Percentiles rank a stretch among this genome's conserved stretches.
These are phyloP conservation scores for Epichloe baconii DNA, from an alignment of 2,329 filamentous ascomycete genomes.

Conservation along the genomic window DNA sequence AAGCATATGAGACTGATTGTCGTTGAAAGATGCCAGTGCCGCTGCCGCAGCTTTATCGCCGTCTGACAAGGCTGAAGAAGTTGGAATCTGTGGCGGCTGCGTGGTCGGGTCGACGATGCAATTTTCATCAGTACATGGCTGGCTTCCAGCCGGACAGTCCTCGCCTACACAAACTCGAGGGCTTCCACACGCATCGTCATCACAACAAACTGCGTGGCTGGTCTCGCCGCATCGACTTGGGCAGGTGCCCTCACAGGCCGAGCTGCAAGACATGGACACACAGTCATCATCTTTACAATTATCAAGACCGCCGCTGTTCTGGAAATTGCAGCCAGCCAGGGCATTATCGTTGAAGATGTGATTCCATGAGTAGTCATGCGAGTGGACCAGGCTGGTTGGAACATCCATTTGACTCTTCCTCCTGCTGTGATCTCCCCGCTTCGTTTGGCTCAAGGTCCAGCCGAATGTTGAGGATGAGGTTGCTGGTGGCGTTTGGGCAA, in stretches of 20 bases:
- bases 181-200: slow-evolving; percentile 21
- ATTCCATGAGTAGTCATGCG: slow-evolving; percentile 9
- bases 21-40: slow-evolving; percentile 19
- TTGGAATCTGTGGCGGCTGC: background rate
- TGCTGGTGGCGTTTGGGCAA: slow-evolving; percentile 5
- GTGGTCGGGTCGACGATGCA: slow-evolving; percentile 16
- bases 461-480: background rate
- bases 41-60: slow-evolving; percentile 16
- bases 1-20: slow-evolving; percentile 7
- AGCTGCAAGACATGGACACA: slow-evolving; percentile 21
- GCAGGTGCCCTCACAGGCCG: slow-evolving; percentile 22
- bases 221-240: slow-evolving; percentile 22
- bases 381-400: slow-evolving; percentile 3
- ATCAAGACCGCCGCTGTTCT: background rate
- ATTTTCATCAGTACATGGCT: slow-evolving; percentile 22
- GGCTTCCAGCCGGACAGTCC: slow-evolving; percentile 22
- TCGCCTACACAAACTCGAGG: slow-evolving; percentile 14
- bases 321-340: slow-evolving; percentile 2
- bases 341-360: slow-evolving; percentile 7
- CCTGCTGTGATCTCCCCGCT: background rate
- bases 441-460: background rate
- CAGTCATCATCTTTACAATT: slow-evolving; percentile 15
- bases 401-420: background rate
- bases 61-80: slow-evolving; percentile 8
- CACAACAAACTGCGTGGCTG: slow-evolving; percentile 21